Evolutionary conservation across 2,329 filamentous ascomycete genomes (phyloP).

Genomic region (Epichloe glyceriae): DNA sequence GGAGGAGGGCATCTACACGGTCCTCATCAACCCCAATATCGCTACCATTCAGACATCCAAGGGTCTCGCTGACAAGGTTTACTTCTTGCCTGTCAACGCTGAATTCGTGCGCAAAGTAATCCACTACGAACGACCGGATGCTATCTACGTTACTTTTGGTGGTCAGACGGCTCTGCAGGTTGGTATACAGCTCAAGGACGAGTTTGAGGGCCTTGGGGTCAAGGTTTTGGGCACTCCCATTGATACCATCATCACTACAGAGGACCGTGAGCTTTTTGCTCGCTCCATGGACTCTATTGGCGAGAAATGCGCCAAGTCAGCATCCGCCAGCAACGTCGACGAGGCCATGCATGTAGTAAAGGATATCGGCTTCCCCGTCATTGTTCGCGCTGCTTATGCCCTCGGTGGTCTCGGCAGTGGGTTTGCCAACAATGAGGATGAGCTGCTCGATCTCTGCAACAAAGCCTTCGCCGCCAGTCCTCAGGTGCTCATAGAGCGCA

Average conservation of each 20-base stretch:
- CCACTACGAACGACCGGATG: conserved; percentile 83
- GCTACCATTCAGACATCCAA: conserved; percentile 98
- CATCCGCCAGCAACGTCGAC: conserved; percentile 75
- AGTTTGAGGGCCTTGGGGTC: conserved; percentile 85
- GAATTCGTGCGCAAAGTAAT: conserved; percentile 98
- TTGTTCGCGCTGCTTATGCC: conserved; percentile 91
- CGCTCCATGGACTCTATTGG: conserved; percentile 97
- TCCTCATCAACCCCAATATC: conserved; percentile 98
- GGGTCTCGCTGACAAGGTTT: conserved; percentile 94
- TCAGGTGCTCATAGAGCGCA: conserved; percentile 90
- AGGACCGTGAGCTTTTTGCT: conserved; percentile 94
- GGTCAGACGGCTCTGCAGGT: conserved; percentile 95
- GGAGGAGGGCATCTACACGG: conserved; percentile 94
- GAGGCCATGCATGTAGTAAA: conserved; percentile 84
- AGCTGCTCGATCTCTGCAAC: conserved; percentile 78
- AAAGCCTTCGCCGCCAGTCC: conserved; percentile 93
- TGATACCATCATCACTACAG: conserved; percentile 95
- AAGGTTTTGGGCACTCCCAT: conserved; percentile 93
- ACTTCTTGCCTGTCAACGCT: conserved; percentile 92
- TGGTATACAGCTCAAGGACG: conserved; percentile 93
- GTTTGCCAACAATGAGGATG: conserved; percentile 76
- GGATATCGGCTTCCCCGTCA: conserved; percentile 89
- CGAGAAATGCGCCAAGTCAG: conserved; percentile 95
- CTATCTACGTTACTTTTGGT: conserved; percentile 95
- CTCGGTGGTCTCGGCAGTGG: conserved; percentile 90